Evolutionary conservation across 805 yeast genomes (phyloP).

Genomic region (Myxozyma neglecta): DNA sequence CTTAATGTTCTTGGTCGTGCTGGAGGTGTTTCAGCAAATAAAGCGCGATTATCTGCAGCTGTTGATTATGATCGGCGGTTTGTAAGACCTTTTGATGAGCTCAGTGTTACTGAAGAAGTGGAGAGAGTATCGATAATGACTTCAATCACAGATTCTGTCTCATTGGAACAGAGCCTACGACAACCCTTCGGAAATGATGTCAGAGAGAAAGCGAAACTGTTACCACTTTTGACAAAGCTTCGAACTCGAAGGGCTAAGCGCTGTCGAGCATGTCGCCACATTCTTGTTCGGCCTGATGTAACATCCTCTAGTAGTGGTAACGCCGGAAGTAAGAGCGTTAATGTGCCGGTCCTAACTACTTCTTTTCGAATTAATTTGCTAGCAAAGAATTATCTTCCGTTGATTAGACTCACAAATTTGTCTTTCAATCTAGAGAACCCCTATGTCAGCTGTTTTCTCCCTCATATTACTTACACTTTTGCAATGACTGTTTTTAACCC

Average conservation of each 20-base stretch:
- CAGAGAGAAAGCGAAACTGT: background rate
- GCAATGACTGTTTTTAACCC: slow-evolving; percentile 29
- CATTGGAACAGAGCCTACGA: slow-evolving; percentile 4
- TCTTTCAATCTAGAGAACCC: slow-evolving; percentile 3
- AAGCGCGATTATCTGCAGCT: slow-evolving; percentile 5
- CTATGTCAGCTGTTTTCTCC: slow-evolving; percentile 7
- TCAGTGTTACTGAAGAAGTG: background rate
- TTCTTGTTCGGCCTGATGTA: slow-evolving; percentile 40
- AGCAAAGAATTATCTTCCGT: slow-evolving; percentile 18
- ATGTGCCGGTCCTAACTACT: slow-evolving; percentile 11
- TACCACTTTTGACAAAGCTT: slow-evolving; percentile 36
- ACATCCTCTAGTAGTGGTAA: background rate
- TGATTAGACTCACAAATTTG: slow-evolving; percentile 20
- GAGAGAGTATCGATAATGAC: background rate
- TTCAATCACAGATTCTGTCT: background rate
- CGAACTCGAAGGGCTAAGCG: slow-evolving; percentile 36
- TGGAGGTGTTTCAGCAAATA: slow-evolving; percentile 17
- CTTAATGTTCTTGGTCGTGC: slow-evolving; percentile 15
- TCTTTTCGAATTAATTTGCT: slow-evolving; percentile 22
- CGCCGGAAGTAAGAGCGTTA: background rate
- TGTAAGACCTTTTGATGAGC: background rate
- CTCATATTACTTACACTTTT: slow-evolving; percentile 22
- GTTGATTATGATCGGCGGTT: background rate
- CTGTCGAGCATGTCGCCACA: slow-evolving; percentile 40
- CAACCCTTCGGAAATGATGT: background rate